phyloP scores from a whole-genome alignment of 306 rosid genomes.

The Herpetospermum pedunculosum region DNA sequence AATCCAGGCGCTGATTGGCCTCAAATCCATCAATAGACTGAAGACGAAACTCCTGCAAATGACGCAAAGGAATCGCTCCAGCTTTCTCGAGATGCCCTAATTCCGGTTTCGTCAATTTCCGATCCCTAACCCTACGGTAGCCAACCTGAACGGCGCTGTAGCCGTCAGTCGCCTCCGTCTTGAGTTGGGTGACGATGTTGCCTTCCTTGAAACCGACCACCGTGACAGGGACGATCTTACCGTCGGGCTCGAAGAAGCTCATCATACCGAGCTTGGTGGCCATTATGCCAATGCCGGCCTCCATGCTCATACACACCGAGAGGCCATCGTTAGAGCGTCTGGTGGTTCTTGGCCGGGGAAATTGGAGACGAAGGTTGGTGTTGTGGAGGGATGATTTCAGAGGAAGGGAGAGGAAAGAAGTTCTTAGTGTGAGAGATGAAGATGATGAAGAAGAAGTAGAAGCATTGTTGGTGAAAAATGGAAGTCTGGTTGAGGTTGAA shows the following conservation, averaged over 20 bases:
- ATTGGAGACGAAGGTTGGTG: slow-evolving; percentile 4
- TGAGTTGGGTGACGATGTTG: slow-evolving; percentile 76
- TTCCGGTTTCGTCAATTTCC: slow-evolving; percentile 77
- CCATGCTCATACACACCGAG: slow-evolving; percentile 50
- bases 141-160: slow-evolving; percentile 80
- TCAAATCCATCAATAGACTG: slow-evolving; percentile 39
- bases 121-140: slow-evolving; percentile 66
- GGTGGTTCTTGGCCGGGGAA: background rate
- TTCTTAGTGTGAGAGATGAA: slow-evolving; percentile 1
- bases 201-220: slow-evolving; percentile 94
- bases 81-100: slow-evolving; percentile 73
- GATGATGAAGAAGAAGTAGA: background rate
- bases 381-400: background rate
- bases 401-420: slow-evolving; percentile 17
- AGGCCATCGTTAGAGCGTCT: background rate
- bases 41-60: slow-evolving; percentile 92
- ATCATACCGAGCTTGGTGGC: slow-evolving; percentile 94
- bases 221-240: slow-evolving; percentile 79
- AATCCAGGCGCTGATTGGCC: slow-evolving; percentile 46
- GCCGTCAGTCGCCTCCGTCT: slow-evolving; percentile 73
- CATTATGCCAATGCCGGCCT: slow-evolving; percentile 93
- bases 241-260: slow-evolving; percentile 57
- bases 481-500: slow-evolving; percentile 4
- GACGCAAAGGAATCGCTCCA: slow-evolving; percentile 79
- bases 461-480: background rate